These are phyloP conservation scores for Phytophthora fragariaefolia DNA, from an alignment of 352 stramenopile species.

Conservation along the genomic window DNA sequence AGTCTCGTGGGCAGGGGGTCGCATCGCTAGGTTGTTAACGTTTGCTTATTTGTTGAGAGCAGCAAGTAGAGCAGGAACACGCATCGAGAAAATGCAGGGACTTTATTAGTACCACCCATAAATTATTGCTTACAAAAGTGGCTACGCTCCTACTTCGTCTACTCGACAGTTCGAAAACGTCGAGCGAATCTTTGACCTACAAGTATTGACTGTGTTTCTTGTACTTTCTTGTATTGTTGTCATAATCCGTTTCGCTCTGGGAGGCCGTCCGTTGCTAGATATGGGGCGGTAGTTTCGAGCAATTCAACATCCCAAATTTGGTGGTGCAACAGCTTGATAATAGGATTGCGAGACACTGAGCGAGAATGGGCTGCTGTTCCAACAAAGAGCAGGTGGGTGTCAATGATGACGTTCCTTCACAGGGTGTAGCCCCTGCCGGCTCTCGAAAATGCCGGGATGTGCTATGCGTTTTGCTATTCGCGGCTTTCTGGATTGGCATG, in stretches of 20 bases:
- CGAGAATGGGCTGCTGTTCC: conserved; percentile 72
- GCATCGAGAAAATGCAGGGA: too few species aligned
- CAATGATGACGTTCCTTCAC: conserved; percentile 34
- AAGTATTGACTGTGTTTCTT: too few species aligned
- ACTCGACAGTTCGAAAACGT: too few species aligned
- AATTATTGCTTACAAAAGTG: too few species aligned
- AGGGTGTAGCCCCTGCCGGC: conserved; percentile 58
- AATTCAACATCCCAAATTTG: not conserved
- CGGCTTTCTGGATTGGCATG: conserved; percentile 83
- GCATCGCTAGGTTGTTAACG: too few species aligned
- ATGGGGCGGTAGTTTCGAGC: conserved; percentile 22
- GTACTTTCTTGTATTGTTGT: not conserved
- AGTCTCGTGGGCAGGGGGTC: too few species aligned
- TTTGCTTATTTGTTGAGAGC: too few species aligned
- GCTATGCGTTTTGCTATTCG: conserved; percentile 70
- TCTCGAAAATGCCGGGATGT: conserved; percentile 75
- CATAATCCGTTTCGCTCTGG: conserved; percentile 11
- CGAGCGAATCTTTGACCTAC: too few species aligned
- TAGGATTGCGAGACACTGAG: conserved; percentile 7
- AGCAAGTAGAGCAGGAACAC: too few species aligned
- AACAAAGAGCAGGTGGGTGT: conserved; percentile 54
- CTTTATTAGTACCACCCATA: too few species aligned
- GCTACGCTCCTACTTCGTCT: too few species aligned
- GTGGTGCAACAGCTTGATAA: conserved; percentile 12
- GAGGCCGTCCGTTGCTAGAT: conserved; percentile 3